Percentiles rank a stretch among this genome's conserved stretches.
phyloP scores from a whole-genome alignment of 2,329 filamentous ascomycete genomes.

The Zymoseptoria passerinii region DNA sequence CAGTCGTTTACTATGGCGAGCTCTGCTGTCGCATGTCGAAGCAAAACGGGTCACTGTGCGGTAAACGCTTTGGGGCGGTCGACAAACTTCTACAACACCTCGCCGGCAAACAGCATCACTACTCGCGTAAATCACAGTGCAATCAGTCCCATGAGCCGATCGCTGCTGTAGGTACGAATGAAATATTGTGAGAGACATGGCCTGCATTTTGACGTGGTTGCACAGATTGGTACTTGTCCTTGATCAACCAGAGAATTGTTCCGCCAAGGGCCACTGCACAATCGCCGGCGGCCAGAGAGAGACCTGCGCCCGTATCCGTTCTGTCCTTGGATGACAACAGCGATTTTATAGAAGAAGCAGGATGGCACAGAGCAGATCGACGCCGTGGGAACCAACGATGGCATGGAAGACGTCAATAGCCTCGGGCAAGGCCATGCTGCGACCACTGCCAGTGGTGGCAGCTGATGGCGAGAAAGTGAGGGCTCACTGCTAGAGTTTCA shows the following conservation, averaged over 20 bases:
- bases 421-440: too few species aligned
- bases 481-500: too few species aligned
- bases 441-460: too few species aligned
- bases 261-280: too few species aligned
- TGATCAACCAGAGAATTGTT: neutral
- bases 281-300: too few species aligned
- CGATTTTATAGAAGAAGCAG: neutral
- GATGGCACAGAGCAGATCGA: neutral
- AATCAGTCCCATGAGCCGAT: neutral
- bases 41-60: neutral
- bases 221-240: neutral
- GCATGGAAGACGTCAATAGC: neutral
- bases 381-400: neutral
- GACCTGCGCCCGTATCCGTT: too few species aligned
- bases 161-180: neutral
- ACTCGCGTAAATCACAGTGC: neutral
- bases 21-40: conserved; percentile 1
- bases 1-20: conserved; percentile 1
- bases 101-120: neutral
- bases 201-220: neutral
- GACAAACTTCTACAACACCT: neutral
- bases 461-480: too few species aligned
- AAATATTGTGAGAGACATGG: neutral
- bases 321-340: neutral
- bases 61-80: neutral